Conservation (phyloP, 2,329 filamentous ascomycete species). For the Arachnomyces sp. region DNA sequence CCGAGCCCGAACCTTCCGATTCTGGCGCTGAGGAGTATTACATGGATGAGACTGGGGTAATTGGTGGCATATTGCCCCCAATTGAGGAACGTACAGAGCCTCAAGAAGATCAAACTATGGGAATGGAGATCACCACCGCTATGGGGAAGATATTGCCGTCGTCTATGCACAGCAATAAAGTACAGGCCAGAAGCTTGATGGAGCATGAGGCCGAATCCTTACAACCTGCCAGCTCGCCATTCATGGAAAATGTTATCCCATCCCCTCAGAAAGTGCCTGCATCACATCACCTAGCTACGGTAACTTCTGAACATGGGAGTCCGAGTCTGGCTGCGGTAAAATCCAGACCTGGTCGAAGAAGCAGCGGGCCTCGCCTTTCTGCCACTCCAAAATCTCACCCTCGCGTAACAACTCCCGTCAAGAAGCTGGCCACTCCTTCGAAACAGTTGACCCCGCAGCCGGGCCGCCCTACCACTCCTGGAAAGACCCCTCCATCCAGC, state of each 20-base stretch:
- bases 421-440: conserved; percentile 29
- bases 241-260: conserved; percentile 28
- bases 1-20: conserved; percentile 14
- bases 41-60: conserved; percentile 54
- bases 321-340: conserved; percentile 49
- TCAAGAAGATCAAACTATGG: conserved; percentile 42
- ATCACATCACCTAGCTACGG: conserved; percentile 28
- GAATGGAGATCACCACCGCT: conserved; percentile 60
- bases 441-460: conserved; percentile 39
- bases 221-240: conserved; percentile 40
- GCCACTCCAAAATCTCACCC: conserved; percentile 35
- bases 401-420: conserved; percentile 32
- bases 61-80: conserved; percentile 36
- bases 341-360: conserved; percentile 39
- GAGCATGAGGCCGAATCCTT: conserved; percentile 49
- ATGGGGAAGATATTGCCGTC: conserved; percentile 54
- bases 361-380: conserved; percentile 35
- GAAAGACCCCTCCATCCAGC: conserved; percentile 43
- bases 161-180: conserved; percentile 32
- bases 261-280: conserved; percentile 23
- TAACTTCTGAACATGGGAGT: conserved; percentile 45
- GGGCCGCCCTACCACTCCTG: conserved; percentile 39
- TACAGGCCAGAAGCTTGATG: conserved; percentile 49
- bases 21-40: conserved; percentile 26
- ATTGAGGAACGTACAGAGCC: conserved; percentile 32